A percentile compares a stretch with the other conserved stretches of the same genome.
These are phyloP conservation scores for Colletotrichum sp. DNA, from an alignment of 2,329 filamentous ascomycete genomes.

Conservation along the genomic window DNA sequence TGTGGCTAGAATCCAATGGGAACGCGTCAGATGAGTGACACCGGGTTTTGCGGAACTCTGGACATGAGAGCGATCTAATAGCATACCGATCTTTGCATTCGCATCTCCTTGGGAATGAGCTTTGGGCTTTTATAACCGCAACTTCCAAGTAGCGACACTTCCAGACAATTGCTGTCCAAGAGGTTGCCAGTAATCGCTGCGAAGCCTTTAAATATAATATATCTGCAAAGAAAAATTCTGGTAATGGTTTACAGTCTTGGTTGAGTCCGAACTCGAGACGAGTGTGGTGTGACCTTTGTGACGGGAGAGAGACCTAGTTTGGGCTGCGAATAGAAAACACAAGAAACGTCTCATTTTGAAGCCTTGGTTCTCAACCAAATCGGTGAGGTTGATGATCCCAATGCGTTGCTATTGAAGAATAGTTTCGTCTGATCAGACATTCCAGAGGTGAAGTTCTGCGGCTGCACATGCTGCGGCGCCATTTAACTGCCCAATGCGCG, in stretches of 20 bases:
- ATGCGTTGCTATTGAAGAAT: neutral
- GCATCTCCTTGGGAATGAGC: neutral
- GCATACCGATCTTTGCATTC: neutral
- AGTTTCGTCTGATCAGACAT: neutral
- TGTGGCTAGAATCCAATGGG: neutral
- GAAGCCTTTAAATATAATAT: no score
- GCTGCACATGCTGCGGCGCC: neutral
- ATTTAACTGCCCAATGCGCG: neutral
- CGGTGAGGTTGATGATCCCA: no score
- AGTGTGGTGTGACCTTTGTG: neutral
- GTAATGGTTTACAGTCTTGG: neutral
- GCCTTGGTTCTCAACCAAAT: neutral
- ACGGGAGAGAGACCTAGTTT: neutral
- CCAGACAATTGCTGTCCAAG: no score
- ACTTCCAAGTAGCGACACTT: no score
- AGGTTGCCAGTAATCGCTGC: no score
- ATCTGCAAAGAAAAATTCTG: neutral
- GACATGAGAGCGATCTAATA: rapidly evolving
- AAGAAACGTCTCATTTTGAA: neutral
- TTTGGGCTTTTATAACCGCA: neutral
- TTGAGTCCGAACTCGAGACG: neutral
- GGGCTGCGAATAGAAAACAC: neutral
- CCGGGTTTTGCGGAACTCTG: rapidly evolving
- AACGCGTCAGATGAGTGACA: neutral
- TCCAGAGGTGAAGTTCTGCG: rapidly evolving